Evolutionary conservation across 176 grass and related monocot species (phyloP).

Genomic region (Oryza rufipogon): DNA sequence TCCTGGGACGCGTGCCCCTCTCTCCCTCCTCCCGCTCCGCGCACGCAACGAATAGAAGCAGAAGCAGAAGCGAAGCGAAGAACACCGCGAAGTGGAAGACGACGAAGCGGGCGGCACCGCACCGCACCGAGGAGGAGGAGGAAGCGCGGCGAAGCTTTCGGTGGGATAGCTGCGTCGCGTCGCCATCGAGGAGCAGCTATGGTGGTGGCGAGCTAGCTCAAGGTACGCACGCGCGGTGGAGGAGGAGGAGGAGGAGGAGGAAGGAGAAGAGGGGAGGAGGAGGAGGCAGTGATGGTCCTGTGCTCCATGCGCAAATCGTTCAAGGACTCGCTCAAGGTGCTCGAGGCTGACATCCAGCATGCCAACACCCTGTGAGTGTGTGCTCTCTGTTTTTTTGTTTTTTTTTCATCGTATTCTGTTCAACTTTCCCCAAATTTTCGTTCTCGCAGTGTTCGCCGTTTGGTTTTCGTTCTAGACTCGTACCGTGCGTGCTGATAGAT

Average conservation of each 20-base stretch:
- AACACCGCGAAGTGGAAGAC: neutral
- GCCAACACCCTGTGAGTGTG: constrained; percentile 85
- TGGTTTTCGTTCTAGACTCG: neutral
- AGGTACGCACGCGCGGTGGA: neutral
- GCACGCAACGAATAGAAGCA: constrained; percentile 38
- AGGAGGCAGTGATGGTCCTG: constrained; percentile 46
- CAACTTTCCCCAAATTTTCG: constrained; percentile 8
- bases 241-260: neutral
- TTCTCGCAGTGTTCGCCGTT: neutral
- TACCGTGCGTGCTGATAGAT: neutral
- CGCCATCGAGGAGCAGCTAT: constrained; percentile 4
- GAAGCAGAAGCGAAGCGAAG: neutral
- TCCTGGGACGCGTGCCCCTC: constrained; percentile 35
- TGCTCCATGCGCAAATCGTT: constrained; percentile 82
- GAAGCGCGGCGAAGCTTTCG: constrained; percentile 4
- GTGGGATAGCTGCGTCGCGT: neutral
- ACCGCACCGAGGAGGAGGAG: neutral
- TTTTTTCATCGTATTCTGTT: too few relatives aligned
- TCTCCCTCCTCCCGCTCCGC: neutral
- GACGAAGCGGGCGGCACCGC: constrained; percentile 11
- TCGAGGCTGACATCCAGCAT: constrained; percentile 97
- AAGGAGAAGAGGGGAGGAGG: too few relatives aligned
- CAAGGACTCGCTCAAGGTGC: constrained; percentile 97
- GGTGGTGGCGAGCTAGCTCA: neutral
- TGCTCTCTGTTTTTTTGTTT: neutral